A percentile compares a stretch with the other conserved stretches of the same genome.
Evolutionary conservation across 805 yeast genomes (phyloP).

Genomic region (Zygotorulaspora sp.): DNA sequence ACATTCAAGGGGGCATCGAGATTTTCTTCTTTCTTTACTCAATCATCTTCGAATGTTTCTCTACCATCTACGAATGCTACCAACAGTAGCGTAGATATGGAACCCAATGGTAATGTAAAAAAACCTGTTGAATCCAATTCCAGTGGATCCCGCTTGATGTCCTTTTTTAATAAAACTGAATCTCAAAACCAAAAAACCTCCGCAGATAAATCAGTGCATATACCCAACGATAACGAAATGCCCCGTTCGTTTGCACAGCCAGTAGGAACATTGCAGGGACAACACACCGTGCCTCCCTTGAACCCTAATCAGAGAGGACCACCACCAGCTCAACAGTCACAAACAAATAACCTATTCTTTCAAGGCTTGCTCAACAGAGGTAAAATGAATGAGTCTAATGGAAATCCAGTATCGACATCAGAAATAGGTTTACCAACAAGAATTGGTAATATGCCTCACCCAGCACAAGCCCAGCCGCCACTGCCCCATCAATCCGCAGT

Average conservation of each 20-base stretch:
- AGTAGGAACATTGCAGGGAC: not conserved
- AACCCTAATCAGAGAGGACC: not conserved
- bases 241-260: conserved; percentile 1
- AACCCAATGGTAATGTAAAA: not conserved
- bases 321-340: conserved; percentile 9
- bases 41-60: conserved; percentile 15
- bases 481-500: conserved; percentile 11
- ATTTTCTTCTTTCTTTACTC: conserved; percentile 36
- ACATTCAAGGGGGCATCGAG: conserved; percentile 25
- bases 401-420: conserved; percentile 12
- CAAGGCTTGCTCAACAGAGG: conserved; percentile 31
- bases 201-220: not conserved
- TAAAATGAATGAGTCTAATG: conserved; percentile 13
- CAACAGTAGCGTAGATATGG: not conserved
- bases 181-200: conserved; percentile 6
- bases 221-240: no score
- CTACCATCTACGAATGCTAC: conserved; percentile 4
- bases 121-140: conserved; percentile 4
- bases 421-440: conserved; percentile 15
- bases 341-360: conserved; percentile 29
- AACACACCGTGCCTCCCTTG: not conserved
- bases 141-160: conserved; percentile 30
- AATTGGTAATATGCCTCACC: conserved; percentile 2
- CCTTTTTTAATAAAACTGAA: conserved; percentile 26
- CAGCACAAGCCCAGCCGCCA: conserved; percentile 3